Conservation (phyloP, 345 rosid species). For the Populus euphratica region DNA sequence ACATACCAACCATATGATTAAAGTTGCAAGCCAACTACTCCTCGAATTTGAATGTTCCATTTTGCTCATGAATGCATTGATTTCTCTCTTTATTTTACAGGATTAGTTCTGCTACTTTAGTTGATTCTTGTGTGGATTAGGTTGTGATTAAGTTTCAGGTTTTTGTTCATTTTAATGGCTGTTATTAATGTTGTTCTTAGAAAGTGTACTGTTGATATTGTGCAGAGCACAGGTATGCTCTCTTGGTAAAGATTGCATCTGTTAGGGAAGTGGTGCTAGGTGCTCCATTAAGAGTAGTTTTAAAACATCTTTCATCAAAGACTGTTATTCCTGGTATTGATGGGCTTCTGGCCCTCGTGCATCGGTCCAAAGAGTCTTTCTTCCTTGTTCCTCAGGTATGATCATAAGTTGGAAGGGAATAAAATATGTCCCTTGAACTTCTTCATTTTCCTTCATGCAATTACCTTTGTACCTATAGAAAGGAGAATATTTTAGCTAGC, state of each 20-base stretch:
- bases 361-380: constrained; percentile 90
- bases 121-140: not conserved
- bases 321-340: constrained; percentile 54
- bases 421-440: not conserved
- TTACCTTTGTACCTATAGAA: not conserved
- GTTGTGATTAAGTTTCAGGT: not conserved
- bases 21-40: not conserved
- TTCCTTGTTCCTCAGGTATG: constrained; percentile 79
- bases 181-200: constrained; percentile 1
- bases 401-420: not conserved
- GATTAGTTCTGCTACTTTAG: not conserved
- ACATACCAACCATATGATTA: not conserved
- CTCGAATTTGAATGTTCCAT: not conserved
- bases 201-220: constrained; percentile 3
- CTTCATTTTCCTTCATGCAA: not conserved
- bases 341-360: constrained; percentile 75
- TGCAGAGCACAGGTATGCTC: constrained; percentile 54
- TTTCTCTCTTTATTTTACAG: not conserved
- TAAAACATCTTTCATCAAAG: constrained; percentile 72
- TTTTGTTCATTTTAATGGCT: not conserved
- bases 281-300: constrained; percentile 71
- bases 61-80: not conserved
- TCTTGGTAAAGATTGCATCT: constrained; percentile 78
- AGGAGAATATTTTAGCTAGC: not conserved
- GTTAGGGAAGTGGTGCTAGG: constrained; percentile 86